phyloP scores from a whole-genome alignment of 768 basidiomycete species.

The Suillus bovinus region DNA sequence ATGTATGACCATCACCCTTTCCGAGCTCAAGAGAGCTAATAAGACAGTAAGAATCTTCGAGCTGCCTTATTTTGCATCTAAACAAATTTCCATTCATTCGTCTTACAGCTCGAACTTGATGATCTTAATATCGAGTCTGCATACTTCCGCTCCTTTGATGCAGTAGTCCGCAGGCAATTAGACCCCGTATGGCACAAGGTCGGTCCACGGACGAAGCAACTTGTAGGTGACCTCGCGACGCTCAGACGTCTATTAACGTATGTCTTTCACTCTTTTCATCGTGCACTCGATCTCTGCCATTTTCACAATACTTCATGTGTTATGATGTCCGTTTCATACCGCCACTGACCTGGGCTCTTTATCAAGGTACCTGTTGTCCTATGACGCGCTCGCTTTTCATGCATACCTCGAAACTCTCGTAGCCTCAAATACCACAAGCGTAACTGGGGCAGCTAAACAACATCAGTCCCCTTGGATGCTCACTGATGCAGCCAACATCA shows the following conservation, averaged over 20 bases:
- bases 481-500: constrained; percentile 86
- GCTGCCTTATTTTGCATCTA: not conserved
- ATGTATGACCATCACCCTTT: constrained; percentile 89
- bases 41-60: constrained; percentile 47
- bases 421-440: constrained; percentile 53
- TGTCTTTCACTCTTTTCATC: constrained; percentile 26
- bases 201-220: constrained; percentile 86
- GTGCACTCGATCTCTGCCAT: not conserved
- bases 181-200: constrained; percentile 98
- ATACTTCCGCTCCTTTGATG: constrained; percentile 91
- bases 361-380: constrained; percentile 78
- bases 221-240: constrained; percentile 85
- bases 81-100: not conserved
- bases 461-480: constrained; percentile 89
- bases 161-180: constrained; percentile 83
- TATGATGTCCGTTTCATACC: not conserved
- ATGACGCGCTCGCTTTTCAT: constrained; percentile 89
- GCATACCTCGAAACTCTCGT: constrained; percentile 88
- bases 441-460: constrained; percentile 54
- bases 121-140: constrained; percentile 91
- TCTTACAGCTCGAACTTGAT: constrained; percentile 84
- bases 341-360: constrained; percentile 12
- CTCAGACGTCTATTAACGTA: constrained; percentile 82
- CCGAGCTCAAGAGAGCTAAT: constrained; percentile 88
- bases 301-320: not conserved